Evolutionary conservation across 2,329 filamentous ascomycete genomes (phyloP).

Genomic region (Parafenestella ontariensis): DNA sequence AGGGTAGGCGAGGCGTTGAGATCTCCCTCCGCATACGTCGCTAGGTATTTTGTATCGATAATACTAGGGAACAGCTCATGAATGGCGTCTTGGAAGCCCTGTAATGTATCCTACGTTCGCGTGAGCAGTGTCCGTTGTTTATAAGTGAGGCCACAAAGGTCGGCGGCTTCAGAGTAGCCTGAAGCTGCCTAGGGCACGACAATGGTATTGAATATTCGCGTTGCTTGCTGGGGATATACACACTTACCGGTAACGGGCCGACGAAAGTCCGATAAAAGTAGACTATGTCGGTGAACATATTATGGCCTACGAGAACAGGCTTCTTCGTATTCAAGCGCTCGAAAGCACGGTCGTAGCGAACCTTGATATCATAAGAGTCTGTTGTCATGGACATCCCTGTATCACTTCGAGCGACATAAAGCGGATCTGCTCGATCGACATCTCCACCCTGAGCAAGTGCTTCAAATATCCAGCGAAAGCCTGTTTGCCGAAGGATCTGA

Average conservation of each 20-base stretch:
- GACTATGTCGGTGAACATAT: constrained; percentile 68
- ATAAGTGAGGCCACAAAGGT: background rate
- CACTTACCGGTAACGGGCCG: constrained; percentile 58
- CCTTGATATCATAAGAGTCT: constrained; percentile 45
- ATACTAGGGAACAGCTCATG: constrained; percentile 63
- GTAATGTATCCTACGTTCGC: constrained; percentile 48
- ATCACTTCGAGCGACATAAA: constrained; percentile 44
- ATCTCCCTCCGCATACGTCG: constrained; percentile 63
- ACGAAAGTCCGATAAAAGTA: constrained; percentile 71
- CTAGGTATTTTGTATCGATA: constrained; percentile 70
- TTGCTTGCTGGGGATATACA: background rate
- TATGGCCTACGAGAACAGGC: constrained; percentile 68
- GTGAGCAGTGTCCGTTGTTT: background rate
- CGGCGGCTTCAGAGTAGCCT: background rate
- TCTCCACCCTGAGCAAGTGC: constrained; percentile 51
- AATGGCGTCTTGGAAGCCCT: constrained; percentile 60
- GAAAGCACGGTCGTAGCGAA: constrained; percentile 51
- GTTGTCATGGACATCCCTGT: constrained; percentile 45
- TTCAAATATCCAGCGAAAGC: constrained; percentile 60
- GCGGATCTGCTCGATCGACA: constrained; percentile 46
- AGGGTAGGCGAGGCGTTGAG: constrained; percentile 58
- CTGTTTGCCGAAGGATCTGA: constrained; percentile 54
- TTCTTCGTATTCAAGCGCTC: constrained; percentile 54
- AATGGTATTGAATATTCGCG: background rate
- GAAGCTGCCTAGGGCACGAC: background rate